Evolutionary conservation across 1,139 yeast species (phyloP).

Genomic region (Taiozyma sp.): DNA sequence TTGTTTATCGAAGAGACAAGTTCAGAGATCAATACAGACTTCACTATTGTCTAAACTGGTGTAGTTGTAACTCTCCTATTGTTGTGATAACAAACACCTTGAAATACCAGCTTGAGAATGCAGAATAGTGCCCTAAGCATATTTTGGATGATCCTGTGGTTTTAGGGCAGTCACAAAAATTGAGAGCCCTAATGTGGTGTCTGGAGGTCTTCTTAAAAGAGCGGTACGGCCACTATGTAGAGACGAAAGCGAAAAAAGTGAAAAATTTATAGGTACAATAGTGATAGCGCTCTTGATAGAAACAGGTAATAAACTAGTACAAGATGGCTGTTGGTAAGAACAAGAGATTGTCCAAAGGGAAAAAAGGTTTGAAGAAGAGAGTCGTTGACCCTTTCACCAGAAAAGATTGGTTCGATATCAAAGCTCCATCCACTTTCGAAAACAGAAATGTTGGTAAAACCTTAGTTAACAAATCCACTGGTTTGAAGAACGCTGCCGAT

Average conservation of each 20-base stretch:
- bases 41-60: not conserved
- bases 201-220: not conserved
- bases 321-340: slow-evolving; percentile 92
- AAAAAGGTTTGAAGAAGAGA: slow-evolving; percentile 94
- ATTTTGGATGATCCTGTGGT: not conserved
- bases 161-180: not conserved
- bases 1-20: slow-evolving; percentile 9
- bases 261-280: not conserved
- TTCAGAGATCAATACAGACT: slow-evolving; percentile 4
- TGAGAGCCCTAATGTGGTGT: not conserved
- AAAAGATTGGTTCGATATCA: slow-evolving; percentile 91
- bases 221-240: not conserved
- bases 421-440: slow-evolving; percentile 92
- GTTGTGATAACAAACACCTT: not conserved
- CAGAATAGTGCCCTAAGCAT: not conserved
- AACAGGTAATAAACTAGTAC: slow-evolving; percentile 12
- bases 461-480: slow-evolving; percentile 86
- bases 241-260: not conserved
- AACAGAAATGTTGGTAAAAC: slow-evolving; percentile 94
- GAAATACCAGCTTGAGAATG: not conserved
- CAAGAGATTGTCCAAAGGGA: slow-evolving; percentile 93
- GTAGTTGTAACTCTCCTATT: not conserved
- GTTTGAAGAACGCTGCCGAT: slow-evolving; percentile 89
- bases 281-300: not conserved
- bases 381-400: slow-evolving; percentile 93